Evolutionary conservation across 148 eudicot species (phyloP), one percentile per base, ranked within the genome.

Genomic region (Diospyros lotus): DNA sequence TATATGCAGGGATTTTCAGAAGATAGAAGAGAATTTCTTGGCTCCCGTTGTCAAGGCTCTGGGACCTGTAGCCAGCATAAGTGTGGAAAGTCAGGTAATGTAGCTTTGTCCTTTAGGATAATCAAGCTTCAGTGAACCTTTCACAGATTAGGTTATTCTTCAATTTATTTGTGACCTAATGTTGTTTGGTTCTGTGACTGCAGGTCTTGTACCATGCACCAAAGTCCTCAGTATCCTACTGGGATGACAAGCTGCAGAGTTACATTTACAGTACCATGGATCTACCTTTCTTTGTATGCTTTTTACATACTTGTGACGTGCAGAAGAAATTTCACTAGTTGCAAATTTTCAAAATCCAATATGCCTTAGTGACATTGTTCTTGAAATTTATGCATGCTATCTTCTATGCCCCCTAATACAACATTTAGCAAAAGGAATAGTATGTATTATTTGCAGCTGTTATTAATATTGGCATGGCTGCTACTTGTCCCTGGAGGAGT

Each of bases 121-220:
- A 51, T 6, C 50, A 10, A 43, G 53, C 45, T 69, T 14, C 52
- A 40, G 11, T 62, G 28, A 59, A 3, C 42, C 76, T 12, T 65
- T 56, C 50, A 46, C 54, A 69, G 43, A 28, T 65, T 45, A 44
- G 53, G 39, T 44, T 52, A 41, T 76, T 40, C 61, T 5, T 82
- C 46, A 58, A 46, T 51, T 46, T 7, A 60, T 15, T 52, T 45
- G 59, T 78, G 53, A 77, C 18, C 48, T 63, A 44, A 38, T 66
- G 79, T 13, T 72, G 67, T 75, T 50, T 80, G 41, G 73, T 83
- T 61, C 17, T 58, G 68, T 50, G 50, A 59, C 18, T 83, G 87
- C 99, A 95, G 99, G 88, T 95, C 73, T 81, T 95, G 51, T 95
- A 90, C 76, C 97, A 95, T 73, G 84, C 99, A 77, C 99, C 99